Conservation (phyloP, 2,329 filamentous ascomycete genomes). For the Aspergillus uvarum region DNA sequence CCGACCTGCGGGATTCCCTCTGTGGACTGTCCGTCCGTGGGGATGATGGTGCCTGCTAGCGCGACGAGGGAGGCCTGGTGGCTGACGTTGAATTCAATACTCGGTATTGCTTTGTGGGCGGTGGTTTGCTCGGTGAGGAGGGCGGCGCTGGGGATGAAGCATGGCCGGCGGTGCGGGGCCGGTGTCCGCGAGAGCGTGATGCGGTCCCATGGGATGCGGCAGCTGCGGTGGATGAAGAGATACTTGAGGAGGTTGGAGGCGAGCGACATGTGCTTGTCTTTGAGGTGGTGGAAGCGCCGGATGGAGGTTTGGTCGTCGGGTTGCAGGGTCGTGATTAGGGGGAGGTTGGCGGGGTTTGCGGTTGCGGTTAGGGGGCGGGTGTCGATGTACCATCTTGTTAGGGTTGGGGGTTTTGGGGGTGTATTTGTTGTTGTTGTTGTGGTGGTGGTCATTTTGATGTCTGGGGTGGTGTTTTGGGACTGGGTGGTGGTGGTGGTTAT, state of each 20-base stretch:
- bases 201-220: constrained; percentile 58
- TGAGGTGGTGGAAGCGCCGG: constrained; percentile 51
- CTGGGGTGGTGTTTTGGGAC: too few relatives aligned
- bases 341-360: constrained; percentile 29
- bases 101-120: constrained; percentile 9
- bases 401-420: not conserved
- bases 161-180: constrained; percentile 52
- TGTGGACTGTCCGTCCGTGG: too few relatives aligned
- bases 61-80: constrained; percentile 64
- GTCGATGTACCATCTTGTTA: constrained; percentile 48
- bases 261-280: constrained; percentile 61
- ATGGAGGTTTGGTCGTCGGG: constrained; percentile 52
- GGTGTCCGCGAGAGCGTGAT: constrained; percentile 55
- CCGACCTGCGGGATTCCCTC: constrained; percentile 49
- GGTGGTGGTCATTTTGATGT: too few relatives aligned
- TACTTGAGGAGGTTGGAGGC: constrained; percentile 63
- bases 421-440: too few relatives aligned
- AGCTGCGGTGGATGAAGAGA: constrained; percentile 56
- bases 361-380: constrained; percentile 35
- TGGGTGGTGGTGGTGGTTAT: too few relatives aligned
- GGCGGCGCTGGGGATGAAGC: constrained; percentile 47
- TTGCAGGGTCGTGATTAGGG: constrained; percentile 42
- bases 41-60: constrained; percentile 52
- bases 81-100: constrained; percentile 63
- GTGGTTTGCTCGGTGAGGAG: constrained; percentile 16